Evolutionary conservation across 129 eudicot species (phyloP).

Genomic region (Heracleum sosnowskyi): DNA sequence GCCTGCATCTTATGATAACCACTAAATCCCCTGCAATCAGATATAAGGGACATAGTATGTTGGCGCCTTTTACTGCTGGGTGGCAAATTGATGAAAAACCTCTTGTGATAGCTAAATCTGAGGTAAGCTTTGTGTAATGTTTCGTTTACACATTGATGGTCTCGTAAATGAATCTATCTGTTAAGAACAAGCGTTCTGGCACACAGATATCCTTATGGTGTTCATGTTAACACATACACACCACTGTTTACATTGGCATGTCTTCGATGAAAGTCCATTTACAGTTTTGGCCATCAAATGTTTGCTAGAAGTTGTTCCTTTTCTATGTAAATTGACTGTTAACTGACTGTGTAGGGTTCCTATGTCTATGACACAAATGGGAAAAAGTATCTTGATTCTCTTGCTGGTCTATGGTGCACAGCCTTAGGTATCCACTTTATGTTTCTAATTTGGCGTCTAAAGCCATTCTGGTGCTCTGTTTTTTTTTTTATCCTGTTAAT

Average conservation of each 20-base stretch:
- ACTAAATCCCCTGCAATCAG: slow-evolving; percentile 25
- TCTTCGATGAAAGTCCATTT: neutral
- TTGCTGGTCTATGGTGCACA: slow-evolving; percentile 95
- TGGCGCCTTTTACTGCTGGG: slow-evolving; percentile 97
- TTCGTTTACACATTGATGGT: neutral
- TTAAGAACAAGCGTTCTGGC: neutral
- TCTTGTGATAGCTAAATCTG: slow-evolving; percentile 63
- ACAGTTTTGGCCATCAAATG: neutral
- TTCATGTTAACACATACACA: neutral
- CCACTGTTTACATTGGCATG: neutral
- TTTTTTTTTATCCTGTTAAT: too few relatives aligned
- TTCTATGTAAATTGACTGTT: neutral
- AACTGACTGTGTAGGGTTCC: slow-evolving; percentile 52
- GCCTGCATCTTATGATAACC: neutral
- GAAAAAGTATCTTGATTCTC: slow-evolving; percentile 87
- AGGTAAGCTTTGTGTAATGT: slow-evolving; percentile 33
- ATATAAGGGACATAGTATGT: slow-evolving; percentile 79
- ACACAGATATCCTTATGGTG: neutral
- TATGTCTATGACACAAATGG: slow-evolving; percentile 76
- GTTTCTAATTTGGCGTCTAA: neutral
- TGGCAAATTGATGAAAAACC: slow-evolving; percentile 68
- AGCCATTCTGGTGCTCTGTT: neutral
- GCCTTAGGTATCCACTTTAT: slow-evolving; percentile 50
- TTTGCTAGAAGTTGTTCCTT: neutral
- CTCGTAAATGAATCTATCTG: neutral